Conservation (phyloP, 1,284 basidiomycete species). For the Marasmius sp. region DNA sequence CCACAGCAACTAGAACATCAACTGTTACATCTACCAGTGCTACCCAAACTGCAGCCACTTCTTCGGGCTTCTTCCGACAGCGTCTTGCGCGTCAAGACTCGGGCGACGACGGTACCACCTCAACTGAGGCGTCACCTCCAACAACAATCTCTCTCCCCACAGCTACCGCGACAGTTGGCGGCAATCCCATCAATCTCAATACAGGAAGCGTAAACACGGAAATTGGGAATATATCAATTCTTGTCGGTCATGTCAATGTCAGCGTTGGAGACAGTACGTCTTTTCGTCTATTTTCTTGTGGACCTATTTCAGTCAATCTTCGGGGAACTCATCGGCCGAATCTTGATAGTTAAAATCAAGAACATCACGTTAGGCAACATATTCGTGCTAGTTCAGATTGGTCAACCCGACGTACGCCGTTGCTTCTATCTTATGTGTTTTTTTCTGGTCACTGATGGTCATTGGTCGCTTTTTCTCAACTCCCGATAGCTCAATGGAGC, state of each 20-base stretch:
- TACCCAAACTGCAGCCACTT: conserved; percentile 10
- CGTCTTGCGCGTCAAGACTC: conserved; percentile 15
- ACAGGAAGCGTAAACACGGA: conserved; percentile 19
- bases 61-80: conserved; percentile 13
- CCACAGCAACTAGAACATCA: conserved; percentile 3
- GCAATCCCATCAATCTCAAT: conserved; percentile 13
- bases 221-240: conserved; percentile 20
- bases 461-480: background rate
- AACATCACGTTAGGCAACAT: conserved; percentile 20
- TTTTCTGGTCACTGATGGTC: background rate
- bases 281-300: background rate
- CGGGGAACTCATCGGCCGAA: background rate
- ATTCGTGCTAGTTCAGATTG: conserved; percentile 21
- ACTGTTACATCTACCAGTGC: conserved; percentile 11
- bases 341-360: conserved; percentile 14
- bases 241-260: conserved; percentile 19
- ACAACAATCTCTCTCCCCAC: conserved; percentile 10
- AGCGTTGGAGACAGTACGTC: conserved; percentile 17
- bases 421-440: background rate
- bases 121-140: conserved; percentile 1
- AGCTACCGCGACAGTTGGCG: conserved; percentile 15
- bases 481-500: background rate
- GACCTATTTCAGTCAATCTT: background rate
- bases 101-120: background rate
- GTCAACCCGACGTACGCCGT: conserved; percentile 17